Base-by-base conservation (phyloP, 2,329 filamentous ascomycete genomes). In the Sarocladiaceae sp. region DNA sequence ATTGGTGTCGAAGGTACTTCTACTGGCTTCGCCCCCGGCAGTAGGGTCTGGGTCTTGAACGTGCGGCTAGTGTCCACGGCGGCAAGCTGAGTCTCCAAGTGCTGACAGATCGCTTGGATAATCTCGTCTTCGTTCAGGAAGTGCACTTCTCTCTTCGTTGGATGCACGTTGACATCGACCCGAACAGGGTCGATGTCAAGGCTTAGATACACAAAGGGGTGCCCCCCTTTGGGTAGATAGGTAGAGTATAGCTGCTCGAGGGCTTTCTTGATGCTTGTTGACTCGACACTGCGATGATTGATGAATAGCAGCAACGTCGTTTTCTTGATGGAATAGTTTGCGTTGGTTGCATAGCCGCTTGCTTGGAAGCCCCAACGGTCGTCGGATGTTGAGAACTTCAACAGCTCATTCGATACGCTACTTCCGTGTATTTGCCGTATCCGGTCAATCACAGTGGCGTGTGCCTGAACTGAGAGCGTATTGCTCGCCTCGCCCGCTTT, bases 91-190 rank as follows among this genome's bases (percentile, higher is more conserved):
- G 78, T 73, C 43, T 86, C 78, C 18, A 98, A 85, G 44, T 86
- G 78, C 48, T 83, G 79, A 65, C 90, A 96, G 4, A 98, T 82
- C 12, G 79, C 76, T 51, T 93, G 86, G 37, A 93, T 85, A 35
- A 98, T 95, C 54, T 98, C 93, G 51, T 98, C 93, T 60, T 98
- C 93, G 49, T 97, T 95, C 18, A 98, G 73, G 55, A 98, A 97
- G 57, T 97, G 93, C 16, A 98, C 93, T 59, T 98, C 91, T 42
- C 88, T 77, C 63, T 98, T 98, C 0, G 93, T 98, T 0, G 93
- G 93, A 62, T 98, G 93, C 1, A 98, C 85, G 54, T 98, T 98
- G 58, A 98, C 94, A 61, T 98, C 93, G 3, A 98, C 88, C 44
- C 91, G 76, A 20, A 85, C 80, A 1, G 93, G 91, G 54, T 97